A percentile compares a stretch with the other conserved stretches of the same genome.
Evolutionary conservation across 1,139 yeast genomes (phyloP).

Genomic region (Tardiomyces digboiensis): DNA sequence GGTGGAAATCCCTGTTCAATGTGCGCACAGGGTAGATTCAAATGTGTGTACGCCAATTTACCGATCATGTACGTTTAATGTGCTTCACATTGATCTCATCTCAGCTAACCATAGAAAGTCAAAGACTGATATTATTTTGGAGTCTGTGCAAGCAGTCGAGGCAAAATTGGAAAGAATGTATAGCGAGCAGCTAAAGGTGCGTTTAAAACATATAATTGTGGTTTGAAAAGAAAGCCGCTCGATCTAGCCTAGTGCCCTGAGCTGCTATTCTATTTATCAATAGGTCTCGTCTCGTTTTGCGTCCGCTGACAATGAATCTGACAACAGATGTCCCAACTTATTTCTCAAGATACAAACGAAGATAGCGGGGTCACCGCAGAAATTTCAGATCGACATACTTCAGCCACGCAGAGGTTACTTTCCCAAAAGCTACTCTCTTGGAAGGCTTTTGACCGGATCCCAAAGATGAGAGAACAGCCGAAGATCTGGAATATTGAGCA

Average conservation of each 20-base stretch:
- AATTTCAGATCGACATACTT: slow-evolving; percentile 6
- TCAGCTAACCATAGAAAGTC: slow-evolving; percentile 6
- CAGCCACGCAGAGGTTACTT: slow-evolving; percentile 9
- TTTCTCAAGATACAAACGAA: not conserved
- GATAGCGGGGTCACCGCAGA: slow-evolving; percentile 6
- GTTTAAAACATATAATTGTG: no score
- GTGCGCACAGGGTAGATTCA: slow-evolving; percentile 4
- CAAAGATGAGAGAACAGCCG: slow-evolving; percentile 4
- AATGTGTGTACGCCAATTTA: slow-evolving; percentile 6
- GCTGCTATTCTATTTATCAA: no score
- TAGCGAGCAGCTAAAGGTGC: not conserved
- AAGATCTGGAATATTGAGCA: slow-evolving; percentile 7
- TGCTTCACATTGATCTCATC: not conserved
- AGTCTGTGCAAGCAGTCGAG: slow-evolving; percentile 4
- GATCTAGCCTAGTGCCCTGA: no score
- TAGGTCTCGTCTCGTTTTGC: no score
- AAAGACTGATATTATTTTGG: slow-evolving; percentile 8
- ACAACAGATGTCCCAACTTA: not conserved
- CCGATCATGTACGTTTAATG: slow-evolving; percentile 4
- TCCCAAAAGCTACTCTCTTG: slow-evolving; percentile 4
- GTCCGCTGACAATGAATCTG: not conserved
- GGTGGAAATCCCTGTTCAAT: slow-evolving; percentile 7
- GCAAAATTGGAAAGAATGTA: slow-evolving; percentile 3
- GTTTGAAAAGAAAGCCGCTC: no score
- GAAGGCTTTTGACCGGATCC: slow-evolving; percentile 5